Base-by-base conservation (phyloP, 805 yeast genomes). In the Kodamaea jinghongensis region DNA sequence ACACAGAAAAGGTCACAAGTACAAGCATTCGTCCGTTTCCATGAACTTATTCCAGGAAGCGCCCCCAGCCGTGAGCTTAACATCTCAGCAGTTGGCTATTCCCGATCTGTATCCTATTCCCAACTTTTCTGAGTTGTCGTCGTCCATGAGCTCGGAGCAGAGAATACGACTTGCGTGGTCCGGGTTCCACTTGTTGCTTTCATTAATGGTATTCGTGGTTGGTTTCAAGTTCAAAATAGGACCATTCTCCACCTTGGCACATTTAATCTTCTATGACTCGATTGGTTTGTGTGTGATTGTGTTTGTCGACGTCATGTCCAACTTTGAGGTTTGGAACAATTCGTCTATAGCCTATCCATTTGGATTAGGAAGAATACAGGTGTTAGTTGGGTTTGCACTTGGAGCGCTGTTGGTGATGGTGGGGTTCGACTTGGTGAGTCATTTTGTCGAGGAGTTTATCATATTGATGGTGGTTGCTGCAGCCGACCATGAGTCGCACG, bases 31-130 rank as follows among this genome's bases (percentile, higher is more conserved):
- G 2, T 89, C 96, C 6, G 96, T 91, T 4, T 88, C 96, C 4
- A 85, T 91, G 93, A 90, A 91, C 60, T 75, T 91, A 58, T 91
- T 93, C 58, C 96, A 87, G 60, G 97, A 91, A 55, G 96, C 97
- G 1, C 84, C 89, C 11, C 67, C 69, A 2, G 52, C 60, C 3
- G 51, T 53, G 12, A 47, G 47, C 29, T 41, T 46, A 13, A 78
- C 71, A 29, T 71, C 81, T 27, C 81, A 84, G 4, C 84, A 89
- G 1, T 63, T 70, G 26, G 70, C 78, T 30, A 65, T 81, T 12
- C 86, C 89, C 0, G 75, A 75, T 26, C 74, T 75, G 51, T 75
- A 82, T 48, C 86, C 89, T 12, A 79, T 89, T 6, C 96, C 96
- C 1, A 82, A 77, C 16, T 52, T 75, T 11, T 56, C 56, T 11